Conservation (phyloP, 2,329 filamentous ascomycete genomes). For the Aureobasidium zeae region DNA sequence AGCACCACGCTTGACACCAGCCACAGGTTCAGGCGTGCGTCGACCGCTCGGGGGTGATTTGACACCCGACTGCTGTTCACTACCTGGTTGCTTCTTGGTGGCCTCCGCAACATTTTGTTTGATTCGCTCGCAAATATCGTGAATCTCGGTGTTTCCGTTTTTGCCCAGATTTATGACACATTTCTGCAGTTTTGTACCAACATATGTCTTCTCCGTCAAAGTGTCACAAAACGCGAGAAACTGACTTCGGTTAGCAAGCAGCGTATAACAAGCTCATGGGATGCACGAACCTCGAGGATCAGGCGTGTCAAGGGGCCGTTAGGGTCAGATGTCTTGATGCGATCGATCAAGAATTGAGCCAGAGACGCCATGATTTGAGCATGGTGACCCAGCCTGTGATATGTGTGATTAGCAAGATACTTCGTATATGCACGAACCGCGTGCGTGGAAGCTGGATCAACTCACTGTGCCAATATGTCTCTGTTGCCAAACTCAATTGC, state of each 20-base stretch:
- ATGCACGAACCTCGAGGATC: constrained; percentile 32
- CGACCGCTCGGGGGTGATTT: constrained; percentile 14
- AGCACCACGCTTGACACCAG: constrained; percentile 28
- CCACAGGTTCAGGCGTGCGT: constrained; percentile 21
- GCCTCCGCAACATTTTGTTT: constrained; percentile 33
- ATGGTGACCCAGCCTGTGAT: constrained; percentile 25
- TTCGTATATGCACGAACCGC: too few species aligned
- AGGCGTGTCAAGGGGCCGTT: constrained; percentile 34
- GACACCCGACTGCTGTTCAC: constrained; percentile 1
- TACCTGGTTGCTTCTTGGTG: constrained; percentile 26
- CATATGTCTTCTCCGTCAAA: constrained; percentile 49
- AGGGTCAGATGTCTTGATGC: constrained; percentile 37
- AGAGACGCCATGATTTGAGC: constrained; percentile 35
- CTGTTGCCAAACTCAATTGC: constrained; percentile 39
- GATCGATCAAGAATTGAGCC: constrained; percentile 42
- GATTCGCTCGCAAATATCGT: constrained; percentile 52
- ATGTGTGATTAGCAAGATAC: not conserved
- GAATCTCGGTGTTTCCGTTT: constrained; percentile 56
- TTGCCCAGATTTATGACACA: constrained; percentile 55
- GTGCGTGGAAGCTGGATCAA: constrained; percentile 14
- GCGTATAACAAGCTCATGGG: constrained; percentile 40
- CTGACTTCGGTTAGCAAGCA: constrained; percentile 39
- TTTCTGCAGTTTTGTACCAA: constrained; percentile 57
- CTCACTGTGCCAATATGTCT: constrained; percentile 37
- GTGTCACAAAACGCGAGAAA: constrained; percentile 56